Conservation (phyloP, 2,329 filamentous ascomycete species). For the Sclerotinia spermophila region DNA sequence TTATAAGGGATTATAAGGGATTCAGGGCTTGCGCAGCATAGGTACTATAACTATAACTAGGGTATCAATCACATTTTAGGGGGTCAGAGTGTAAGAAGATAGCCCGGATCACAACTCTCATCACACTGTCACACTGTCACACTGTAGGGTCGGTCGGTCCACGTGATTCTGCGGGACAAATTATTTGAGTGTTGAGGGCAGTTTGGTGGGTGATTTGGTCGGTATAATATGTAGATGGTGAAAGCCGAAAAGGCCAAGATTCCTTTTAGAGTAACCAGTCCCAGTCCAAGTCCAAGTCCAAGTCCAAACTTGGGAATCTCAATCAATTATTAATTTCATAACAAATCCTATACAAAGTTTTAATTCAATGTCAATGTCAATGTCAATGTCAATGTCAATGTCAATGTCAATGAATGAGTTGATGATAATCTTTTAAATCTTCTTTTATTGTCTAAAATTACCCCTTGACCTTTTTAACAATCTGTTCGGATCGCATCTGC, state of each 20-base stretch:
- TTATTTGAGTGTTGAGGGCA: not conserved
- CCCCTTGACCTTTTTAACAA: not conserved
- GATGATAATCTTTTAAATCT: conserved; percentile 14
- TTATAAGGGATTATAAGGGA: not conserved
- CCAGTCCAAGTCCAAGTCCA: conserved; percentile 5
- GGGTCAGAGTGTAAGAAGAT: not conserved
- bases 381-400: conserved; percentile 21
- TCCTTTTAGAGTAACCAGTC: conserved; percentile 2
- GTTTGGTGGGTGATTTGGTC: not conserved
- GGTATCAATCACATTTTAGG: not conserved
- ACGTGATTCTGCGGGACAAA: not conserved
- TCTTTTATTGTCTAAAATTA: conserved; percentile 21
- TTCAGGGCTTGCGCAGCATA: not conserved
- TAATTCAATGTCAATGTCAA: conserved; percentile 24
- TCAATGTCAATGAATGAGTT: conserved; percentile 28
- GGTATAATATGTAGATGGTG: not conserved
- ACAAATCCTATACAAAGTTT: not conserved
- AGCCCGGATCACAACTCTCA: not conserved
- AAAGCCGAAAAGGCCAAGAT: conserved; percentile 13
- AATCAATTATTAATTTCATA: not conserved
- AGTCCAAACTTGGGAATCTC: not conserved
- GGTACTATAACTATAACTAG: not conserved
- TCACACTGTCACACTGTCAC: too few relatives aligned
- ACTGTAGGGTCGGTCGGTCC: too few relatives aligned
- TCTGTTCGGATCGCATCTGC: conserved; percentile 8